Conservation (phyloP, 2,329 filamentous ascomycete genomes). For the Gaeumannomyces tritici region DNA sequence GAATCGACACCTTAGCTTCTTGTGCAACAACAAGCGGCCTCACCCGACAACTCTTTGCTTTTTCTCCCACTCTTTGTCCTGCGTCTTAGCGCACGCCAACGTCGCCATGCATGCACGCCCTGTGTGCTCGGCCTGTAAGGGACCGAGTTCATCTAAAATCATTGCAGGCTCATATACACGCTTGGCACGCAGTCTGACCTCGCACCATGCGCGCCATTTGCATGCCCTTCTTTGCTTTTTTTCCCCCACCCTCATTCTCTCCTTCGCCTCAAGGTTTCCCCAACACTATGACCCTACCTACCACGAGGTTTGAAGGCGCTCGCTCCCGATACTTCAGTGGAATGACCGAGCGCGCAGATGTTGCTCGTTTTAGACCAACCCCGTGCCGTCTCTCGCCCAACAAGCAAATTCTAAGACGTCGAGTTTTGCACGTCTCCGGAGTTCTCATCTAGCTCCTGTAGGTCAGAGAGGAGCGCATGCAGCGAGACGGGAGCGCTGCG, state of each 20-base stretch:
- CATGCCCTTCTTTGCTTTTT: background rate
- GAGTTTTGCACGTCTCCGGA: background rate
- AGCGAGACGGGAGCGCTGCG: background rate
- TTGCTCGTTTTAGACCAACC: too few relatives aligned
- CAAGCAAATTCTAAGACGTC: too few relatives aligned
- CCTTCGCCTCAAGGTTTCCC: background rate
- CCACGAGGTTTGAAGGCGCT: too few relatives aligned
- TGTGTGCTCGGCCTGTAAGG: background rate
- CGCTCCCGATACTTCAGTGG: too few relatives aligned
- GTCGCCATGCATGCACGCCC: background rate
- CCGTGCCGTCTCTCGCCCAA: too few relatives aligned
- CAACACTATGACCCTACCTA: too few relatives aligned
- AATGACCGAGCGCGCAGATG: too few relatives aligned
- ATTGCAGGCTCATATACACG: background rate
- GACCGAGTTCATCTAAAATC: background rate
- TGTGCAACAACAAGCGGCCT: background rate
- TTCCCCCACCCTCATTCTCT: background rate
- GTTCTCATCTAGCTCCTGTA: background rate
- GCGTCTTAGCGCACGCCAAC: background rate
- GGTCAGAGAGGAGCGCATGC: background rate
- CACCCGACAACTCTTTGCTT: background rate
- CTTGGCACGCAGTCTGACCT: background rate
- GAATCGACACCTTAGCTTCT: background rate
- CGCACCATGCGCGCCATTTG: background rate
- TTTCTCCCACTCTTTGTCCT: background rate